Conservation (phyloP, 805 yeast genomes). For the Hermanozyma aechmeae region DNA sequence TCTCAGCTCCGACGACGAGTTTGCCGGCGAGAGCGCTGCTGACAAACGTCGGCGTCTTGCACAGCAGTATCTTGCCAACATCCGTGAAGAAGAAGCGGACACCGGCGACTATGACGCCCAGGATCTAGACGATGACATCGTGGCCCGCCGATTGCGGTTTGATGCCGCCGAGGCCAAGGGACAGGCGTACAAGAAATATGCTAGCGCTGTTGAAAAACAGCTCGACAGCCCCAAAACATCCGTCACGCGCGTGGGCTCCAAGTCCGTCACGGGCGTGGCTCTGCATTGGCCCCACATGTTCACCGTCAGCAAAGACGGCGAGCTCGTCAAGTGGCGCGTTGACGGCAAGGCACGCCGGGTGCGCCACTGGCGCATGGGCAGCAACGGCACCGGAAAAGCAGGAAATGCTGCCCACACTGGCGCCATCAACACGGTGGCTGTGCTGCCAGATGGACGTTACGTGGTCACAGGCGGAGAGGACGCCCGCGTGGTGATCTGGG, state of each 20-base stretch:
- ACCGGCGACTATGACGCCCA: constrained; percentile 71
- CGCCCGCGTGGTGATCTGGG: constrained; percentile 76
- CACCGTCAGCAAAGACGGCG: constrained; percentile 76
- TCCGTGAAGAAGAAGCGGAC: constrained; percentile 46
- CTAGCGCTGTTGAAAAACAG: constrained; percentile 36
- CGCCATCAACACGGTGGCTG: constrained; percentile 74
- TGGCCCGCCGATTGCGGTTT: constrained; percentile 67
- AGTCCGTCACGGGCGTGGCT: constrained; percentile 47
- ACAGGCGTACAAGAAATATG: constrained; percentile 61
- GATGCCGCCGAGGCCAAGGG: constrained; percentile 92
- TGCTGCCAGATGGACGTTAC: constrained; percentile 76
- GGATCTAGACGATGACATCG: constrained; percentile 81
- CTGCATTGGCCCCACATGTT: constrained; percentile 54
- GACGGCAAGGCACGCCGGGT: constrained; percentile 49
- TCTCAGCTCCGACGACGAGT: constrained; percentile 61
- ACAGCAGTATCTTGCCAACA: constrained; percentile 77
- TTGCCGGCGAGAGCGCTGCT: constrained; percentile 70
- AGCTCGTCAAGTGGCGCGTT: constrained; percentile 68
- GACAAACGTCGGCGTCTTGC: constrained; percentile 93
- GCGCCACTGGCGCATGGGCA: too few relatives aligned
- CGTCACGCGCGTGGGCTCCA: constrained; percentile 52
- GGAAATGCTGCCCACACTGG: too few relatives aligned
- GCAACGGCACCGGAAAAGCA: too few relatives aligned
- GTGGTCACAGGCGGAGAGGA: constrained; percentile 91
- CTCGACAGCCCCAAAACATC: constrained; percentile 23